Conservation (phyloP, 148 eudicot species). For the Talinum fruticosum region DNA sequence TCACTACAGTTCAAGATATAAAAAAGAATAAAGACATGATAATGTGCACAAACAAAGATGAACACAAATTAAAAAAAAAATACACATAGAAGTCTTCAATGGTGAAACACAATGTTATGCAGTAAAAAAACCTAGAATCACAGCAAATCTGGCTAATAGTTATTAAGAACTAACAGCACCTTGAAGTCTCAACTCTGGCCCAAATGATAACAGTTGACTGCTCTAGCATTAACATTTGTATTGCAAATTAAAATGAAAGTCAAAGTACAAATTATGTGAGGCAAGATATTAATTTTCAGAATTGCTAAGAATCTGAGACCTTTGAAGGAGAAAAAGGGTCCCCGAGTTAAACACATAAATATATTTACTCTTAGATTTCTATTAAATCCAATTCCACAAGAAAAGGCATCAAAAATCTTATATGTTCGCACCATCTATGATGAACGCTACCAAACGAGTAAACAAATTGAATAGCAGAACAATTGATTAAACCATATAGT, state of each 20-base stretch:
- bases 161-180: not conserved
- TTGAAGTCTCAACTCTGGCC: not conserved
- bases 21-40: constrained; percentile 34
- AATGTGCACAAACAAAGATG: not conserved
- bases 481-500: not conserved
- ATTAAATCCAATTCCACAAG: no score
- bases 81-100: not conserved
- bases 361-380: no score
- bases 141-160: not conserved
- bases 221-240: not conserved
- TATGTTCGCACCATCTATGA: no score
- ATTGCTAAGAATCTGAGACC: no score
- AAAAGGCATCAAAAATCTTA: no score
- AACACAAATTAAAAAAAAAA: no score
- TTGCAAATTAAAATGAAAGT: no score
- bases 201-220: not conserved
- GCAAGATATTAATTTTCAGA: no score
- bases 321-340: no score
- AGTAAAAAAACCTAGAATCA: not conserved
- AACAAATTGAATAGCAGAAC: not conserved
- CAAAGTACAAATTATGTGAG: no score
- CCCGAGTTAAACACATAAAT: no score
- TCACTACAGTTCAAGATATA: constrained; percentile 58
- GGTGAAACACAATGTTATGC: not conserved
- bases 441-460: not conserved